Base-by-base conservation (phyloP, 805 yeast genomes). In the Hanseniaspora meyeri region DNA sequence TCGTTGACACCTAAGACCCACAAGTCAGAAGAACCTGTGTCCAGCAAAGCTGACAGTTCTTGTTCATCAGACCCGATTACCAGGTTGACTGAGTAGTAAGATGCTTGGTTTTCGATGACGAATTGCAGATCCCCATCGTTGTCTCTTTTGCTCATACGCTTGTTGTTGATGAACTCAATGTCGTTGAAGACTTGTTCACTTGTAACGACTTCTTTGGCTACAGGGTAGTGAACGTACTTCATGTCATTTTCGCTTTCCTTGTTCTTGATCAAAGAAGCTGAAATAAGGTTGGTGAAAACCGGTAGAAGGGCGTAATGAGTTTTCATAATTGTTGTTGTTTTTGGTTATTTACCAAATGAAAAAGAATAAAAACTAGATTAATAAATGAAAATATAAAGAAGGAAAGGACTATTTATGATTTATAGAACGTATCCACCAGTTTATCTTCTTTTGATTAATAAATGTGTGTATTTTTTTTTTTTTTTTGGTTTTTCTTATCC, bases 21-120 rank as follows among this genome's bases (percentile, higher is more conserved):
- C 10, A 83, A 66, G 64, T 82, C 88, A 0, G 83, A 74, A 0
- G 86, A 81, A 1, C 87, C 88, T 0, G 87, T 82, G 62, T 82
- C 88, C 11, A 83, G 63, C 32, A 79, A 65, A 7, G 81, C 78
- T 14, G 68, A 69, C 4, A 81, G 70, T 29, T 67, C 63, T 60
- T 80, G 80, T 0, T 70, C 62, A 1, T 78, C 72, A 0, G 83
- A 77, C 1, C 88, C 87, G n/a, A 82, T 61, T 32, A 64, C 59
- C 19, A 77, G 53, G 14, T 65, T 64, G 1, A 71, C 74, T 39
- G 73, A 63, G 60, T 75, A 77, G 59, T 72, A 77, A 4, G 71
- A 65, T 6, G 61, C 55, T 49, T 68, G 66, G 58, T 76, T 76
- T 17, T 60, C 61, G 43, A 77, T 60, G 9, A 60, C 66, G 51